A percentile compares a stretch with the other conserved stretches of the same genome.
These are phyloP conservation scores for Fraxinus anomala DNA, from an alignment of 257 asterid species.

Conservation along the genomic window DNA sequence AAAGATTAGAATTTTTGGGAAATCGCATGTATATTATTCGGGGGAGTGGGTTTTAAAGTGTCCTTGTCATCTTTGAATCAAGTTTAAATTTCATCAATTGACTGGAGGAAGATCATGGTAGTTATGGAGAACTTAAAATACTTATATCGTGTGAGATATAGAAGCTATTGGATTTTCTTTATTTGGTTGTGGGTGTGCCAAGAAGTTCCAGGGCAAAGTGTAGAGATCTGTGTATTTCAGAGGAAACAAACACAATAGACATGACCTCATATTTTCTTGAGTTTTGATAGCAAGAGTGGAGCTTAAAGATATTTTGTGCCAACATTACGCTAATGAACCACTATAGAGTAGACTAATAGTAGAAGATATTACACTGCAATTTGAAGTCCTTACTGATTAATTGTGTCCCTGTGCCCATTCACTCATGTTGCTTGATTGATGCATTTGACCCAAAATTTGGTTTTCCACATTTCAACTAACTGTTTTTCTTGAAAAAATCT, in stretches of 20 bases:
- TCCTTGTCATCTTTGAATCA: neutral
- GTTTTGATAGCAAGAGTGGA: neutral
- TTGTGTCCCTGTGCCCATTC: neutral
- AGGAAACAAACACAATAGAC: slow-evolving; percentile 6
- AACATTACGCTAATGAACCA: slow-evolving; percentile 21
- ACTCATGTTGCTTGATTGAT: neutral
- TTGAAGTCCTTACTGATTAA: slow-evolving; percentile 4
- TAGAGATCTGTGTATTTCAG: neutral
- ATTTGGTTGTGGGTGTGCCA: neutral
- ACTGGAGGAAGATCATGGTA: neutral
- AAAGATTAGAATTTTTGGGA: neutral
- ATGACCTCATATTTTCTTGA: neutral
- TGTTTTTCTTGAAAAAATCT: slow-evolving; percentile 9
- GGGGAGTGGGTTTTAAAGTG: neutral
- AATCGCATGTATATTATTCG: neutral
- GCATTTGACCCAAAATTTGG: slow-evolving; percentile 1
- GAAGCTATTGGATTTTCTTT: neutral
- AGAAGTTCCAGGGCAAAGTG: neutral
- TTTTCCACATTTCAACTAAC: slow-evolving; percentile 2
- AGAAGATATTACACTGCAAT: neutral
- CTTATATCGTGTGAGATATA: neutral
- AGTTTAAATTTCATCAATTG: neutral
- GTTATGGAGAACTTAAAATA: neutral
- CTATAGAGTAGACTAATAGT: neutral
- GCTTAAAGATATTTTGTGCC: slow-evolving; percentile 2